Base-by-base conservation (phyloP, 2,329 filamentous ascomycete genomes). In the Cercospora brassicicola region DNA sequence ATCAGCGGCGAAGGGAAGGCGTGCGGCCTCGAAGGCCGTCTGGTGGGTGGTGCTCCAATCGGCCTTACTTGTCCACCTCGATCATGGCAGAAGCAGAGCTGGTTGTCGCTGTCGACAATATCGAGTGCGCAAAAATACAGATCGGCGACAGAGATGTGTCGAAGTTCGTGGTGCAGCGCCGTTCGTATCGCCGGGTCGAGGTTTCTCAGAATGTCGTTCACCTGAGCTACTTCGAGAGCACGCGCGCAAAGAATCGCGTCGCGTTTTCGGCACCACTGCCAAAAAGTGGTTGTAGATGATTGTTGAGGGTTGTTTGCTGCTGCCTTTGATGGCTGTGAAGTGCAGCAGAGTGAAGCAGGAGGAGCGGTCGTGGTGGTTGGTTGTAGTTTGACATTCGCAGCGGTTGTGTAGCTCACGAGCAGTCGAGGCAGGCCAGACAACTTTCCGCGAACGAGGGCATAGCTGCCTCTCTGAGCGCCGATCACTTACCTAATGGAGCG, bases 1-100 rank as follows among this genome's bases (percentile, higher is more conserved):
- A 15, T 31, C 28, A n/a, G 28, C 15, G 30, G 28, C 18, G 30
- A 18, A n/a, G 30, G n/a, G 11, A n/a, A n/a, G 11, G 20, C 20
- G 48, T 55, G 55, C 55, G 55, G 55, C 55, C 55, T 36, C 55
- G 55, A 36, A 36, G 55, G 55, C 55, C 55, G 23, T 33, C 55
- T n/a, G 18, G n/a, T 36, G 55, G 18, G 55, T 59, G 28, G 55
- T 20, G 28, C n/a, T 59, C 30, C 55, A 59, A 59, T 59, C 55
- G 5, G 28, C 30, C 15, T 36, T 59, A 23, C 31, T 18, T 6
- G 15, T 36, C 31, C 28, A 10, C 55, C 26, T 31, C 55, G 55
- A 59, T 59, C 55, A 59, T 59, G 55, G 55, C 55, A 31, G 55
- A n/a, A 33, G 15, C 11, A n/a, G 15, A 36, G 28, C n/a, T 0